phyloP scores from a whole-genome alignment of 2,329 filamentous ascomycete species.

The Nemania diffusa region DNA sequence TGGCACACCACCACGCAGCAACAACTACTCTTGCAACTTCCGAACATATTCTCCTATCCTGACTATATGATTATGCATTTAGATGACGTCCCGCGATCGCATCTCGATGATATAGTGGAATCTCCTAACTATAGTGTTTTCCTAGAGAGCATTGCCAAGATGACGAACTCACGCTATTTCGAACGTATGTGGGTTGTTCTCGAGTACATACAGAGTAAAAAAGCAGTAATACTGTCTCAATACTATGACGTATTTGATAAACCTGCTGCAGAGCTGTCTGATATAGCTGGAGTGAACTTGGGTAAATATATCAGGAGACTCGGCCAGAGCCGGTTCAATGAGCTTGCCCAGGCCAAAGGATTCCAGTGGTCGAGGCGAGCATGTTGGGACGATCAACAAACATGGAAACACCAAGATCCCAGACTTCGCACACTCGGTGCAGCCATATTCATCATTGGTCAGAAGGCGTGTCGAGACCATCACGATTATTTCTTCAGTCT shows the following conservation, averaged over 20 bases:
- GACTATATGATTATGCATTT: constrained; percentile 29
- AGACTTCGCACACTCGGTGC: constrained; percentile 20
- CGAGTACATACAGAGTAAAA: constrained; percentile 29
- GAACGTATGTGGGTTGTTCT: constrained; percentile 32
- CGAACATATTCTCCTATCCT: constrained; percentile 26
- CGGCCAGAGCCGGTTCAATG: constrained; percentile 26
- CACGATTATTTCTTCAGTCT: constrained; percentile 31
- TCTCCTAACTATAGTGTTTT: constrained; percentile 17
- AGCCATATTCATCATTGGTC: constrained; percentile 28
- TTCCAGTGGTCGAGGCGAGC: constrained; percentile 28
- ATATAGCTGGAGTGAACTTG: constrained; percentile 16
- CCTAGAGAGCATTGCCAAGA: constrained; percentile 22
- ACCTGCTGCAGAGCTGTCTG: constrained; percentile 5
- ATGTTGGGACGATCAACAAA: constrained; percentile 30
- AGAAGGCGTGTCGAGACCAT: constrained; percentile 26
- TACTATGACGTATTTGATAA: constrained; percentile 26
- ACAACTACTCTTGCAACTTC: constrained; percentile 24
- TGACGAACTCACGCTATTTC: constrained; percentile 28
- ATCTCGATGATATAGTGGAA: constrained; percentile 18
- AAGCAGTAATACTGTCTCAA: constrained; percentile 13
- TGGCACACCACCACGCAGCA: constrained; percentile 26
- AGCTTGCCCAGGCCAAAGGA: constrained; percentile 24
- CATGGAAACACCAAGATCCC: constrained; percentile 26
- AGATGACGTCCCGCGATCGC: constrained; percentile 18
- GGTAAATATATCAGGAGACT: constrained; percentile 24